Evolutionary conservation across 176 grass and related monocot genomes (phyloP).

Genomic region (Miscanthus lutarioriparius): DNA sequence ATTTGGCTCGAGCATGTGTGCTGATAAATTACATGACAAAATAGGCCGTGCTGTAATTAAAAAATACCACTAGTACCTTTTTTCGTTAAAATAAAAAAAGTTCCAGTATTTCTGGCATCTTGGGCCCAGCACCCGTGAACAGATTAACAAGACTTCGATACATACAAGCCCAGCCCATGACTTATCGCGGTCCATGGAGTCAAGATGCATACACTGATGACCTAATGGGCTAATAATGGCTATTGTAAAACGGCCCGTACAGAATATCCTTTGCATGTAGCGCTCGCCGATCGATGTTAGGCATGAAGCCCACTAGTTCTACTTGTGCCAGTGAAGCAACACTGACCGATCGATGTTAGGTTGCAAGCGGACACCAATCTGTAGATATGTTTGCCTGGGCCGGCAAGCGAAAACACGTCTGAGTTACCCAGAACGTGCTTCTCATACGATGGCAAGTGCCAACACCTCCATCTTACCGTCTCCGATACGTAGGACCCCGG

Average conservation of each 20-base stretch:
- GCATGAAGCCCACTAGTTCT: background rate
- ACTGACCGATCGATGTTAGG: no score
- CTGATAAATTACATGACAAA: no score
- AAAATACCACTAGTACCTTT: background rate
- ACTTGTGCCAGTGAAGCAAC: no score
- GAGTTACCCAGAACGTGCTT: background rate
- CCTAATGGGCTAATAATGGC: background rate
- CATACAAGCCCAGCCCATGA: background rate
- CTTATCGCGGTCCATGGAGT: background rate
- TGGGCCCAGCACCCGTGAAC: background rate
- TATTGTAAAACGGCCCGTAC: background rate
- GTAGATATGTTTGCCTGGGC: no score
- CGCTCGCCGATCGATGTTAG: background rate
- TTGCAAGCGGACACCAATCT: no score
- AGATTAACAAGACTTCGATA: background rate
- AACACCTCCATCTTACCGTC: background rate
- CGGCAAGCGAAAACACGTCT: background rate
- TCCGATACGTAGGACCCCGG: no score
- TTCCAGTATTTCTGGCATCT: background rate
- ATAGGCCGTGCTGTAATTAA: background rate
- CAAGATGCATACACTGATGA: background rate
- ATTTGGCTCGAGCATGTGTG: no score
- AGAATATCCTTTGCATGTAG: background rate
- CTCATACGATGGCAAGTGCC: background rate
- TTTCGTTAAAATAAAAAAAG: background rate